These are phyloP conservation scores for Abelmoschus esculentus DNA, from an alignment of 345 rosid genomes.

Conservation along the genomic window DNA sequence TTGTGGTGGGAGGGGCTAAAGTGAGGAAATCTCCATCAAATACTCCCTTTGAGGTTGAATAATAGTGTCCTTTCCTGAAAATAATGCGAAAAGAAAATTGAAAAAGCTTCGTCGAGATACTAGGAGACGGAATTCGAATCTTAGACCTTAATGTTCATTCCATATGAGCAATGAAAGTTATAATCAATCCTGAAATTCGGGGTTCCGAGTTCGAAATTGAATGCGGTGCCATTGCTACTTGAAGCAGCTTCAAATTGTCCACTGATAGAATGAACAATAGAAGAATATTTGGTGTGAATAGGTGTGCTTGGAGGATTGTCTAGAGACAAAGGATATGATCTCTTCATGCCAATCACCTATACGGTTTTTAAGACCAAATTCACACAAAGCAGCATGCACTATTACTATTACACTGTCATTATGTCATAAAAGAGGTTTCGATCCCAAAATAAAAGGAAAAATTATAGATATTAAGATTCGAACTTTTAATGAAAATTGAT, in stretches of 20 bases:
- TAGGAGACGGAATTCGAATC: neutral
- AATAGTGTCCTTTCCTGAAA: constrained; percentile 24
- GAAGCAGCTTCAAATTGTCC: constrained; percentile 29
- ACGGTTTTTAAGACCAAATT: too few species aligned
- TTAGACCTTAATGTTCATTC: neutral
- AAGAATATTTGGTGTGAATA: constrained; percentile 20
- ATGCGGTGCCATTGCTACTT: constrained; percentile 21
- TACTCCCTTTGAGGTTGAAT: constrained; percentile 18
- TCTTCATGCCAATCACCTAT: constrained; percentile 32
- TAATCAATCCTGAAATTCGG: constrained; percentile 29
- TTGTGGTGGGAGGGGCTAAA: constrained; percentile 32
- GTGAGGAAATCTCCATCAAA: constrained; percentile 37
- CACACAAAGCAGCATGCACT: too few species aligned
- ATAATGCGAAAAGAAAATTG: neutral
- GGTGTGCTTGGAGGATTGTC: constrained; percentile 29
- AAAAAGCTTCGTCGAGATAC: neutral
- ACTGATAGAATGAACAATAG: constrained; percentile 22
- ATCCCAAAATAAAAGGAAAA: too few species aligned
- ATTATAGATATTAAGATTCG: too few species aligned
- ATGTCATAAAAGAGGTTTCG: too few species aligned
- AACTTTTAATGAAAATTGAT: too few species aligned
- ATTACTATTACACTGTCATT: too few species aligned
- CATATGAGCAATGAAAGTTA: neutral
- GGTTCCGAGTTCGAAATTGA: constrained; percentile 9
- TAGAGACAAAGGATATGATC: constrained; percentile 37